phyloP scores from a whole-genome alignment of 768 basidiomycete genomes.

The Chlorophyllum brunneum region DNA sequence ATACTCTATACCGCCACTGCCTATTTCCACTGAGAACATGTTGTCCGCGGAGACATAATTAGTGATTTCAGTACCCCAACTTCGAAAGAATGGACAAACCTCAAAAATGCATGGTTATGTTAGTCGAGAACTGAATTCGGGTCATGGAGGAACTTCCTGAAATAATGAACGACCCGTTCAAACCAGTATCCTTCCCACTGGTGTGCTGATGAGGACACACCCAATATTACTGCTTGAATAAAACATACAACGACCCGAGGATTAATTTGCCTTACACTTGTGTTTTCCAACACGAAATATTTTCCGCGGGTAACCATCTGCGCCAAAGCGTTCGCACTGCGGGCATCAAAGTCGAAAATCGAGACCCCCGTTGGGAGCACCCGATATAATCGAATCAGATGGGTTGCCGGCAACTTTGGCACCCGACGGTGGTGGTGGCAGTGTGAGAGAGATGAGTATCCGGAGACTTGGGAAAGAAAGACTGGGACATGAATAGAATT shows the following conservation, averaged over 20 bases:
- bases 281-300: constrained; percentile 5
- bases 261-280: not conserved
- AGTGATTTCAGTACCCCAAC: not conserved
- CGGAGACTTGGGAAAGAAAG: too few relatives aligned
- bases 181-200: constrained; percentile 13
- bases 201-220: too few relatives aligned
- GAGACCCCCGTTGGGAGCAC: constrained; percentile 8
- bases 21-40: constrained; percentile 11
- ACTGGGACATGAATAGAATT: too few relatives aligned
- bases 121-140: constrained; percentile 35
- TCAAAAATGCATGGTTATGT: constrained; percentile 25
- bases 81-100: constrained; percentile 14
- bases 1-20: constrained; percentile 7
- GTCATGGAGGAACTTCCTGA: constrained; percentile 28
- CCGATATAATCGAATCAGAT: too few relatives aligned
- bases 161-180: constrained; percentile 2
- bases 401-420: too few relatives aligned
- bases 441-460: too few relatives aligned
- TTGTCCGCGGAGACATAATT: constrained; percentile 14
- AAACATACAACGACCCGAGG: constrained; percentile 12
- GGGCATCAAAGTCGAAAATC: constrained; percentile 5
- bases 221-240: not conserved
- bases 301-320: constrained; percentile 13
- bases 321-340: constrained; percentile 1
- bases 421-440: too few relatives aligned